A percentile compares a stretch with the other conserved stretches of the same genome.
phyloP scores from a whole-genome alignment of 495 filamentous ascomycete species.

The Aspergillus avenaceus region DNA sequence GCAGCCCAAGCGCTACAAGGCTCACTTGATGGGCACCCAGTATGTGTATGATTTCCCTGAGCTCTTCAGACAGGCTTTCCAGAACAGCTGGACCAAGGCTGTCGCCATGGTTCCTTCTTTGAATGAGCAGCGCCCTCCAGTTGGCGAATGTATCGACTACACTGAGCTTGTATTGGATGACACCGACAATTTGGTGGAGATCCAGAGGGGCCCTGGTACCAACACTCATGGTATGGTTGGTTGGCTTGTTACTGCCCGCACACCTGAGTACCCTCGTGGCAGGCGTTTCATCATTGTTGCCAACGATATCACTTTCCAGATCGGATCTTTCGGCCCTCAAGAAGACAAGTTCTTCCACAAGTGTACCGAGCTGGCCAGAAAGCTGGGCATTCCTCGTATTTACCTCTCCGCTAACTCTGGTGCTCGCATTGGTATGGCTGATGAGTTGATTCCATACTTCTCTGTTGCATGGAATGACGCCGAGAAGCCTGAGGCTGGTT shows the following conservation, averaged over 20 bases:
- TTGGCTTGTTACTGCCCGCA: slow-evolving; percentile 94
- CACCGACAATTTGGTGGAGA: slow-evolving; percentile 84
- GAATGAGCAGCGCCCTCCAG: slow-evolving; percentile 72
- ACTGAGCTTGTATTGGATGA: slow-evolving; percentile 93
- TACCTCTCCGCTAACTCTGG: slow-evolving; percentile 99
- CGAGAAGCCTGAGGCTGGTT: slow-evolving; percentile 79
- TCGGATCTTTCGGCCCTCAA: slow-evolving; percentile 91
- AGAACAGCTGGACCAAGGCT: slow-evolving; percentile 84
- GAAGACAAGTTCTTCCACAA: slow-evolving; percentile 99
- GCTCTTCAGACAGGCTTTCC: slow-evolving; percentile 95
- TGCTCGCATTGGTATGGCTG: slow-evolving; percentile 94
- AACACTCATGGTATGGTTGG: slow-evolving; percentile 98
- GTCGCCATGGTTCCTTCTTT: slow-evolving; percentile 66
- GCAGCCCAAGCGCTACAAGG: slow-evolving; percentile 98
- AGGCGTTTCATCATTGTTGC: slow-evolving; percentile 91
- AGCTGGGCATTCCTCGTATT: slow-evolving; percentile 90
- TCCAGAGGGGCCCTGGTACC: slow-evolving; percentile 87
- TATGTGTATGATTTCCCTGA: slow-evolving; percentile 99
- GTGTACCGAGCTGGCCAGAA: slow-evolving; percentile 92
- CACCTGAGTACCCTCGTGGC: slow-evolving; percentile 93
- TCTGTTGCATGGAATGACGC: slow-evolving; percentile 92
- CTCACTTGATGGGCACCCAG: slow-evolving; percentile 97
- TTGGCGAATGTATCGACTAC: slow-evolving; percentile 92
- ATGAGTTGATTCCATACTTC: slow-evolving; percentile 96
- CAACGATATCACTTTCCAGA: slow-evolving; percentile 99